Base-by-base conservation (phyloP, 768 basidiomycete genomes). In the Sporobolomyces phaffii region DNA sequence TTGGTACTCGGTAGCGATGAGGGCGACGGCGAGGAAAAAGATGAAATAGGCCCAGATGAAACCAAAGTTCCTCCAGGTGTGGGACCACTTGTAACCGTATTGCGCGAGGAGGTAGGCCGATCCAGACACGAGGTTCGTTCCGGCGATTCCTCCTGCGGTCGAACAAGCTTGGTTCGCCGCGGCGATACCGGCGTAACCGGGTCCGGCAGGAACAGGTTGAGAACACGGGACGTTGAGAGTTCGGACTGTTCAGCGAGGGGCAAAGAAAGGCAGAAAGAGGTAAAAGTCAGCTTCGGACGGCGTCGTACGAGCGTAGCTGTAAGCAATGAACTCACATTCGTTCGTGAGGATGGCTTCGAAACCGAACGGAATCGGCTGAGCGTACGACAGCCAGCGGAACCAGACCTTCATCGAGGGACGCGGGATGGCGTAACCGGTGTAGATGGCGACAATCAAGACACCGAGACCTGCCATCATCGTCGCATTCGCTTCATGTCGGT, bases 321-420 rank as follows among this genome's bases (percentile, higher is more conserved):
- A 26, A 14, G 31, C 54, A 40, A 24, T n/a, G 7, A 26, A 10
- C 47, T 38, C 22, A 68, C 58, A 67, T 43, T 67, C 65, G 53
- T 72, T 72, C 5, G 67, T 43, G 24, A 72, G 34, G n/a, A 72
- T 61, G 8, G 67, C 51, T 28, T 72, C 67, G 61, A 72, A 72
- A 5, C 58, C 64, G 64, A 73, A 73, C 8, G 68, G 68, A 49
- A 80, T 75, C 4, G 80, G 80, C 64, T 80, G 76, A 44, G 80
- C 70, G 63, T 79, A 80, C 38, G 75, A 73, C 56, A 80, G 75
- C 80, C 80, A 80, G 56, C 78, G 74, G 38, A 76, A 74, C 78
- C 78, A 79, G 48, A 76, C 77, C 20, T 74, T 68, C 79, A 80
- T 79, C 38, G 75, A 75, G 11, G 72, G 74, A 15, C 75, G 70